Conservation (phyloP, 176 grass and related monocot species). For the Zizania latifolia region DNA sequence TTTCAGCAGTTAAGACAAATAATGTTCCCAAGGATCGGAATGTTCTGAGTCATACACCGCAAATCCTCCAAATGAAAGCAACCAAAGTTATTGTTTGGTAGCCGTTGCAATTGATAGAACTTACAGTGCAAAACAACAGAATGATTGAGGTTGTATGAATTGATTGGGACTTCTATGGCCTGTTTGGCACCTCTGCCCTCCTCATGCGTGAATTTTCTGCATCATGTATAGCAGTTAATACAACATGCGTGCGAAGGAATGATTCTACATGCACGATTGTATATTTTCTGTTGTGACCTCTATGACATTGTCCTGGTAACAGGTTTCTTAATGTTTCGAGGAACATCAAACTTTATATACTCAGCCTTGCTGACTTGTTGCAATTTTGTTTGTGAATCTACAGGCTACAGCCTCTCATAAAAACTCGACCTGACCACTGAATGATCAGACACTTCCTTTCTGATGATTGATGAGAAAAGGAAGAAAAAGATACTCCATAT, state of each 20-base stretch:
- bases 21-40: too few species aligned
- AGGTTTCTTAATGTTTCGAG: neutral
- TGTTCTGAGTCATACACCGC: too few species aligned
- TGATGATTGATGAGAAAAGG: conserved; percentile 14
- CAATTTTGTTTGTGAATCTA: conserved; percentile 7
- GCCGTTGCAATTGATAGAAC: conserved; percentile 47
- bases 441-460: neutral
- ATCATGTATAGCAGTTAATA: conserved; percentile 11
- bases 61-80: conserved; percentile 42
- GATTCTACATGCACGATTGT: neutral
- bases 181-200: neutral
- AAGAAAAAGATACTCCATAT: neutral
- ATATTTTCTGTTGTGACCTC: neutral
- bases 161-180: conserved; percentile 31
- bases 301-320: neutral
- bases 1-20: conserved; percentile 32
- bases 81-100: conserved; percentile 38
- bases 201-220: neutral
- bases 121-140: conserved; percentile 37
- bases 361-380: neutral
- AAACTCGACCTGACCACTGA: neutral
- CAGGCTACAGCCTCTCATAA: neutral
- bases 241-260: neutral
- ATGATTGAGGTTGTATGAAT: conserved; percentile 56
- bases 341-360: neutral